These are phyloP conservation scores for Urochloa ruziziensis DNA, from an alignment of 176 grass and related monocot species.

Conservation along the genomic window DNA sequence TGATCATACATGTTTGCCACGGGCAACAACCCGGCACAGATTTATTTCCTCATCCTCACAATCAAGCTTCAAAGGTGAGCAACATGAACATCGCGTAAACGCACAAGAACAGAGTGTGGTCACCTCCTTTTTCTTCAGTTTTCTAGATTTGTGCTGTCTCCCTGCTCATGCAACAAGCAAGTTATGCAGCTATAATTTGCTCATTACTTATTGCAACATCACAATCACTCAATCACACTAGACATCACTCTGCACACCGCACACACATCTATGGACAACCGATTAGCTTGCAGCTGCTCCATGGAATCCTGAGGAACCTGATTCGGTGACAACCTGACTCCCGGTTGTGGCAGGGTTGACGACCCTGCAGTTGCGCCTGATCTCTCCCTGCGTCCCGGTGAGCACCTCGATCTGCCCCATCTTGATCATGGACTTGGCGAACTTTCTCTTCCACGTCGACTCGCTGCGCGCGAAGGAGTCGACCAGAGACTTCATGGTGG, in stretches of 20 bases:
- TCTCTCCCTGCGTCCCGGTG: constrained; percentile 54
- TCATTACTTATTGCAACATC: constrained; percentile 19
- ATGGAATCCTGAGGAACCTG: neutral
- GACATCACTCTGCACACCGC: neutral
- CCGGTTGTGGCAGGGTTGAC: constrained; percentile 42
- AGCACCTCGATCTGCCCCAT: constrained; percentile 65
- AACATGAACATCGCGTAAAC: neutral
- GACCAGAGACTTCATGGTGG: constrained; percentile 42
- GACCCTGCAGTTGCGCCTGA: constrained; percentile 51
- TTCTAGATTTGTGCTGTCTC: neutral
- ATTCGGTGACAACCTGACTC: neutral
- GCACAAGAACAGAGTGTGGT: neutral
- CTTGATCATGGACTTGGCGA: constrained; percentile 59
- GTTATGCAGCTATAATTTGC: neutral
- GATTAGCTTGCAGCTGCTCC: constrained; percentile 8
- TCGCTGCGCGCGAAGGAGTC: constrained; percentile 38
- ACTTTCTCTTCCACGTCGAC: constrained; percentile 29
- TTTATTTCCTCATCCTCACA: neutral
- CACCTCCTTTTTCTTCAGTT: neutral
- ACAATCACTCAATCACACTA: neutral
- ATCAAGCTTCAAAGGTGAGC: neutral
- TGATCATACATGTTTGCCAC: neutral
- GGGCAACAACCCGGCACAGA: neutral
- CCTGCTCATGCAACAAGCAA: neutral
- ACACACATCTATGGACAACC: neutral